Evolutionary conservation across 306 rosid species (phyloP), one percentile per base, ranked within the genome.

Genomic region (Quercus wislizeni): DNA sequence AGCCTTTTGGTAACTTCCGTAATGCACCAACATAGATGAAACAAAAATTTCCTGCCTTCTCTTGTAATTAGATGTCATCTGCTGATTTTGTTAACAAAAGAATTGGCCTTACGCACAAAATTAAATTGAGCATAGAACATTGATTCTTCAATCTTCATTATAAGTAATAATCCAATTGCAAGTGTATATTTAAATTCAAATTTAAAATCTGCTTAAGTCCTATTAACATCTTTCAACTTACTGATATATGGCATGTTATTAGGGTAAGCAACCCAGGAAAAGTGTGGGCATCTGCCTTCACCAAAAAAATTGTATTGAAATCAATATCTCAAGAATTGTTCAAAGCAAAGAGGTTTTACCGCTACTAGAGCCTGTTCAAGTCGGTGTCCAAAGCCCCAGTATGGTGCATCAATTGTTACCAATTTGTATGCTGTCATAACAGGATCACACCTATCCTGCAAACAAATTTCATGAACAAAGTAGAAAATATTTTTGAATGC

Each of bases 381-480:
- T 61, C 73, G 86, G 75, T 62, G 62, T 58, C 89, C 89, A 57
- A 86, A 86, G 38, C 89, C 89, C 89, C 89, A 86, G 70, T 86
- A 86, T 23, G 89, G 89, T 43, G 85, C 89, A 77, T 86, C 89
- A 19, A 86, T 31, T 20, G 87, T 86, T 68, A 86, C 87, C 87
- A 86, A 75, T 57, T 86, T 86, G 78, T 86, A 86, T 51, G 89
- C 89, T 5, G 89, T 86, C 89, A 86, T 83, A 74, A 80, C 83
- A 61, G 89, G 89, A 80, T 78, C 19, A 6, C 76, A 74, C 19
- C 27, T 73, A 25, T 83, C 62, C 89, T 86, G 87, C 14, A 69
- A 67, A 71, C 27, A 10, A 68, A 35, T 68, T 68, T 43, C 31
- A 5, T 49, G 25, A 49, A 51, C 41, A 82, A 67, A 33, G 46